Base-by-base conservation (phyloP, 163 green algal species). In the Scenedesmus sp. region DNA sequence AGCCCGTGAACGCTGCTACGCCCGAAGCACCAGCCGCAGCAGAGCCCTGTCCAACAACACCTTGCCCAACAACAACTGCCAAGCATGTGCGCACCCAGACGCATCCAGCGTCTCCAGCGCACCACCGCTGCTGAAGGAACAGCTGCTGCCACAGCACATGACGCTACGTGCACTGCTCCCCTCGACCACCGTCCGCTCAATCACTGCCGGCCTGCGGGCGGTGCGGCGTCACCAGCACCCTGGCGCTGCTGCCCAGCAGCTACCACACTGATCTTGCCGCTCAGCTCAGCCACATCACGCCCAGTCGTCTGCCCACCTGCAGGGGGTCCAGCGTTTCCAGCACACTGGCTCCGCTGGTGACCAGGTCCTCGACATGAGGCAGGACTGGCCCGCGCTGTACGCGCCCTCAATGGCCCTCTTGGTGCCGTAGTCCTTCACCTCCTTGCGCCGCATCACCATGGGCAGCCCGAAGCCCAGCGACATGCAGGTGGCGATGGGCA, bases 361-460 rank as follows among this genome's bases (percentile, higher is more conserved):
- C 98, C 81, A 99, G 95, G 93, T 99, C 98, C 94, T 99, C 98
- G 65, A 99, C 97, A 99, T 97, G 10, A 99, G 95, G 93, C 98
- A 99, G 46, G 90, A 95, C 94, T 99, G 97, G 18, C 98, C 98
- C 1, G 76, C 13, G 65, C 94, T 92, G 93, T 99, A 99, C 13
- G 96, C 96, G 35, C 98, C 98, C 92, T 99, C 98, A 61, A 99
- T 99, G 56, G 95, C 95, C 85, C 98, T 99, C 93, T 99, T 99
- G 78, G 98, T 99, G 83, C 98, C 98, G 85, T 99, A 99, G 88
- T 99, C 98, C 93, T 79, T 88, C 9, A 89, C 83, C 95, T 99
- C 98, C 93, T 99, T 99, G 78, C 98, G 93, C 30, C 98, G 94
- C 98, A 99, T 99, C 13, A 99, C 94, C 98, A 99, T 99, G 56